phyloP scores from a whole-genome alignment of 345 rosid species.

The Melaleuca alternifolia region DNA sequence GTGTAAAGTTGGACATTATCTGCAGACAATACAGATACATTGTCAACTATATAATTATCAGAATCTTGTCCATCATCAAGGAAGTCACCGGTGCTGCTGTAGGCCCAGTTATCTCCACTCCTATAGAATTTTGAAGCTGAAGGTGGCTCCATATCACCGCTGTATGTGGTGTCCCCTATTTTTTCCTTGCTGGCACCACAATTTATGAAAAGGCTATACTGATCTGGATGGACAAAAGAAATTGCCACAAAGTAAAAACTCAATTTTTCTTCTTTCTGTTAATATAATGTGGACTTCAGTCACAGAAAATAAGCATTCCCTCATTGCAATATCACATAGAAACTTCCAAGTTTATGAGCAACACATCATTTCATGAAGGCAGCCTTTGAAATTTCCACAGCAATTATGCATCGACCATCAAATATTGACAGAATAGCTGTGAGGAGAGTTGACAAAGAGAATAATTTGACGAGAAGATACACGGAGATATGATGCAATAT shows the following conservation, averaged over 20 bases:
- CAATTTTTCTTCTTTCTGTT: not conserved
- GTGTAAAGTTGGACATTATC: not conserved
- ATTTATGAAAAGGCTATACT: not conserved
- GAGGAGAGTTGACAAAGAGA: not conserved
- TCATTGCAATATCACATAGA: not conserved
- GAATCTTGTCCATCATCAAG: not conserved
- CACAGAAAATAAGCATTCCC: not conserved
- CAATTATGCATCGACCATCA: not conserved
- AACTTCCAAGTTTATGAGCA: not conserved
- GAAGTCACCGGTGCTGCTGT: constrained; percentile 1
- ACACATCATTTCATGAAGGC: not conserved
- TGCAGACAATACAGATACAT: not conserved
- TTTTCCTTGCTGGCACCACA: not conserved
- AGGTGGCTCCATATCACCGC: not conserved
- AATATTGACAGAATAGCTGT: not conserved
- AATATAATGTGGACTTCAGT: not conserved
- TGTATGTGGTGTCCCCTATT: not conserved
- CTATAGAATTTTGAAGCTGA: not conserved
- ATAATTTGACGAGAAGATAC: too few relatives aligned
- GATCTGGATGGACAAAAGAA: not conserved
- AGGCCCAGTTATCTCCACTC: not conserved
- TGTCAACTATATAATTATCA: not conserved
- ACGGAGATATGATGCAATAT: not conserved
- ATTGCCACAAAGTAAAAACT: not conserved
- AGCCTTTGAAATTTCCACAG: not conserved